Evolutionary conservation across 495 filamentous ascomycete genomes (phyloP).

Genomic region (Lasiosphaeria miniovina): DNA sequence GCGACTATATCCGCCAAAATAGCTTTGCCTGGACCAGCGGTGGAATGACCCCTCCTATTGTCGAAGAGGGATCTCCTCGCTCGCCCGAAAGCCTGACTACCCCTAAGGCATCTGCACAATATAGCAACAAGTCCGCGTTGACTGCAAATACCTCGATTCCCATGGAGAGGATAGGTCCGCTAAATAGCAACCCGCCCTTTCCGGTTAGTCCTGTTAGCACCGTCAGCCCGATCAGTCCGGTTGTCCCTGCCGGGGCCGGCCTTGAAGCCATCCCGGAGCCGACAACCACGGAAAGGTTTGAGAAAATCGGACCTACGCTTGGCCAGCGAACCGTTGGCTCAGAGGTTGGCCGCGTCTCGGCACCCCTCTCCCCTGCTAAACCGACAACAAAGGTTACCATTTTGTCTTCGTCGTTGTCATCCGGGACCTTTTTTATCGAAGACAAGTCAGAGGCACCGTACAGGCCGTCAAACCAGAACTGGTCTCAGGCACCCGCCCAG

Average conservation of each 20-base stretch:
- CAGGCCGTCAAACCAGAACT: constrained; percentile 19
- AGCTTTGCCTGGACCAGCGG: constrained; percentile 36
- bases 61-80: constrained; percentile 32
- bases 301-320: constrained; percentile 1
- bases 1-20: constrained; percentile 33
- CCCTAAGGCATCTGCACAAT: constrained; percentile 14
- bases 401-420: constrained; percentile 24
- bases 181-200: constrained; percentile 9
- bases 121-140: constrained; percentile 22
- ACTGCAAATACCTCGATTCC: constrained; percentile 32
- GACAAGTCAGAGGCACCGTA: constrained; percentile 26
- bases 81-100: constrained; percentile 19
- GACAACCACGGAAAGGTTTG: constrained; percentile 4
- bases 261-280: constrained; percentile 17
- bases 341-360: constrained; percentile 12
- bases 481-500: constrained; percentile 3
- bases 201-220: background rate
- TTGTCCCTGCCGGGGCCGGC: constrained; percentile 11
- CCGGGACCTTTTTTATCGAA: constrained; percentile 27
- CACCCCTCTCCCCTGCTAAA: constrained; percentile 20
- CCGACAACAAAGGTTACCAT: constrained; percentile 36
- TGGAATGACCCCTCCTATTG: constrained; percentile 39
- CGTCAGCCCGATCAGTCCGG: constrained; percentile 5
- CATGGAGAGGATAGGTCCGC: constrained; percentile 30
- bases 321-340: constrained; percentile 12